Percentiles rank a stretch among this genome's conserved stretches.
Conservation (phyloP, 2,329 filamentous ascomycete genomes). For the Catunica adiposa region DNA sequence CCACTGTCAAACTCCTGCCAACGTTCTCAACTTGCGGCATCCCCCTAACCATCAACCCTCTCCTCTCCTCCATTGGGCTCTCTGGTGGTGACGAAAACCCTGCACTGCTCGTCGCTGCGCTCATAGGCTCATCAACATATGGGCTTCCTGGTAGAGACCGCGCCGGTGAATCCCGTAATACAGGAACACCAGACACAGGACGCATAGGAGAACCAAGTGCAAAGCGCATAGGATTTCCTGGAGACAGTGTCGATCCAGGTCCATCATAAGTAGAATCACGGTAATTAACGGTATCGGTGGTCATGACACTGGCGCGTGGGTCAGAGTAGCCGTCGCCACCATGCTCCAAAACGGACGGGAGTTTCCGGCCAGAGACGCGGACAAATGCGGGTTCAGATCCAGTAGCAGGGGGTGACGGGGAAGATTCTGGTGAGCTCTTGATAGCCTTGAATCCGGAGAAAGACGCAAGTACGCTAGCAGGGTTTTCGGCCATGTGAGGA, state of each 20-base stretch:
- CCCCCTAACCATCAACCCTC: constrained; percentile 1
- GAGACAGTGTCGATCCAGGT: constrained; percentile 18
- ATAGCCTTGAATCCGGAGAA: constrained; percentile 14
- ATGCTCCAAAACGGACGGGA: constrained; percentile 43
- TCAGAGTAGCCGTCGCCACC: constrained; percentile 49
- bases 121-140: constrained; percentile 18
- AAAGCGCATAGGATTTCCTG: constrained; percentile 24
- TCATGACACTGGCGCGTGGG: constrained; percentile 28
- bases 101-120: neutral
- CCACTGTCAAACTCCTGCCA: constrained; percentile 10
- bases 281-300: constrained; percentile 17
- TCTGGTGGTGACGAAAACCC: constrained; percentile 1
- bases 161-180: constrained; percentile 48
- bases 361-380: constrained; percentile 46
- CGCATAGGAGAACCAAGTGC: constrained; percentile 42
- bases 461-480: constrained; percentile 11
- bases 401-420: constrained; percentile 17
- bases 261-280: constrained; percentile 21
- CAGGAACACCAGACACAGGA: constrained; percentile 41
- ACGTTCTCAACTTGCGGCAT: constrained; percentile 9
- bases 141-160: constrained; percentile 27
- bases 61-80: neutral
- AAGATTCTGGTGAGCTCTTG: constrained; percentile 10
- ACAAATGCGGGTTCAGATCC: constrained; percentile 43
- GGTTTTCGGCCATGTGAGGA: neutral